Conservation (phyloP, 2,329 filamentous ascomycete genomes). For the Mycogone perniciosa region DNA sequence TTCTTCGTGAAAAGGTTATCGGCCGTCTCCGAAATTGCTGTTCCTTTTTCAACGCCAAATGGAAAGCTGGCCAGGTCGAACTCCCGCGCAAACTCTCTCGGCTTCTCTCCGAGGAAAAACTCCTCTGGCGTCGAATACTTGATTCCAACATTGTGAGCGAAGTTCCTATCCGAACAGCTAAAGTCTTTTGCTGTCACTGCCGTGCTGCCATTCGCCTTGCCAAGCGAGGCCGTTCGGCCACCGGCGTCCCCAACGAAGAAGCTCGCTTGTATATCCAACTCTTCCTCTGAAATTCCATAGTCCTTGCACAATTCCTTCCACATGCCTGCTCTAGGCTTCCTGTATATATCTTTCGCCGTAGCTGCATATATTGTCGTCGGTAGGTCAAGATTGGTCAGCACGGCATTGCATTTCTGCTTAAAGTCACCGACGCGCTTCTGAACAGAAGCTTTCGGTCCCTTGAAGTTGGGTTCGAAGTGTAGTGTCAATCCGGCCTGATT, state of each 20-base stretch:
- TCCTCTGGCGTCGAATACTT: constrained; percentile 83
- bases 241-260: constrained; percentile 89
- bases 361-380: constrained; percentile 81
- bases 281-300: constrained; percentile 48
- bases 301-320: constrained; percentile 62
- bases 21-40: constrained; percentile 12
- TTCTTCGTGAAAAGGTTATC: constrained; percentile 50
- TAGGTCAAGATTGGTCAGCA: constrained; percentile 66
- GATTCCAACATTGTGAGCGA: constrained; percentile 79
- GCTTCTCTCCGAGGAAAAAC: constrained; percentile 67
- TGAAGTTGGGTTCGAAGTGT: constrained; percentile 63
- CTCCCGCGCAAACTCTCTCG: constrained; percentile 58
- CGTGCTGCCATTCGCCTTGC: constrained; percentile 17
- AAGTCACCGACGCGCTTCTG: constrained; percentile 69
- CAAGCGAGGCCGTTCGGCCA: constrained; percentile 43
- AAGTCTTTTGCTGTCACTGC: constrained; percentile 47
- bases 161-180: constrained; percentile 65
- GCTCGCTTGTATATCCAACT: constrained; percentile 63
- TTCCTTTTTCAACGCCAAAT: constrained; percentile 21
- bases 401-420: constrained; percentile 68
- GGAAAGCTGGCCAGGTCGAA: constrained; percentile 64
- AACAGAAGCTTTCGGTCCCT: constrained; percentile 48
- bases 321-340: constrained; percentile 86
- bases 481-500: constrained; percentile 84
- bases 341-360: constrained; percentile 70